Conservation (phyloP, 2,329 filamentous ascomycete genomes). For the Eutypella sp. region DNA sequence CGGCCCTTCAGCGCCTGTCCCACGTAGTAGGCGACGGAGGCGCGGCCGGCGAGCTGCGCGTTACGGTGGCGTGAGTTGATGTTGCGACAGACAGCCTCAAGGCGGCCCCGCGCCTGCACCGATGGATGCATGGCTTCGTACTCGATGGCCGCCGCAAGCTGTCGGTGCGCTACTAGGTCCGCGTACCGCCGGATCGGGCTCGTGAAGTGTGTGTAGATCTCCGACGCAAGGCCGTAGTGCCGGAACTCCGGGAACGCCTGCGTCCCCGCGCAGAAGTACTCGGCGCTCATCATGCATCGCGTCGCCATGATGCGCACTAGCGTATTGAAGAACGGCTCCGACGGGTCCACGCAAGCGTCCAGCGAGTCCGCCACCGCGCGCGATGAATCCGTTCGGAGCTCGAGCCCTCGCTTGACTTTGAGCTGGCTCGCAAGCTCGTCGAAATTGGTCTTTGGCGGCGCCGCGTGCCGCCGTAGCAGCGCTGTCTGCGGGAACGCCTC, state of each 20-base stretch:
- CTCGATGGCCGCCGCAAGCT: constrained; percentile 90
- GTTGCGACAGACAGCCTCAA: constrained; percentile 94
- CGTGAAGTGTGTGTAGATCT: constrained; percentile 99
- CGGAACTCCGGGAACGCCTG: constrained; percentile 92
- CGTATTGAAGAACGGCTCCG: constrained; percentile 96
- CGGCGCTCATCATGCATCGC: constrained; percentile 97
- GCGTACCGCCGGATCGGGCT: constrained; percentile 95
- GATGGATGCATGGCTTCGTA: constrained; percentile 83
- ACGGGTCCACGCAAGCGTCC: constrained; percentile 72
- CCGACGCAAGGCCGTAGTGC: constrained; percentile 91
- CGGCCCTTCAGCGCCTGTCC: constrained; percentile 85
- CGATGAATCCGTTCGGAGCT: constrained; percentile 79
- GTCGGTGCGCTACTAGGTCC: constrained; percentile 89
- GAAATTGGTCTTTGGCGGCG: constrained; percentile 93
- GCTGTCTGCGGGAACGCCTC: constrained; percentile 92
- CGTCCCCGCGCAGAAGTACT: constrained; percentile 95
- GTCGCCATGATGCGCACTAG: constrained; percentile 96
- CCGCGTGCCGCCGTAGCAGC: constrained; percentile 83
- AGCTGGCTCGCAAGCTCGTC: constrained; percentile 90
- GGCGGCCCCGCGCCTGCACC: constrained; percentile 73
- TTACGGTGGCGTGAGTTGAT: constrained; percentile 98
- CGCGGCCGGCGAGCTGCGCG: constrained; percentile 89
- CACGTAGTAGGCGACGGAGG: constrained; percentile 96
- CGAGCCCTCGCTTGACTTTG: constrained; percentile 75
- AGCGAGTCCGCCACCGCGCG: constrained; percentile 91